Conservation (phyloP, 1,284 basidiomycete species). For the Irpex rosettiformis region DNA sequence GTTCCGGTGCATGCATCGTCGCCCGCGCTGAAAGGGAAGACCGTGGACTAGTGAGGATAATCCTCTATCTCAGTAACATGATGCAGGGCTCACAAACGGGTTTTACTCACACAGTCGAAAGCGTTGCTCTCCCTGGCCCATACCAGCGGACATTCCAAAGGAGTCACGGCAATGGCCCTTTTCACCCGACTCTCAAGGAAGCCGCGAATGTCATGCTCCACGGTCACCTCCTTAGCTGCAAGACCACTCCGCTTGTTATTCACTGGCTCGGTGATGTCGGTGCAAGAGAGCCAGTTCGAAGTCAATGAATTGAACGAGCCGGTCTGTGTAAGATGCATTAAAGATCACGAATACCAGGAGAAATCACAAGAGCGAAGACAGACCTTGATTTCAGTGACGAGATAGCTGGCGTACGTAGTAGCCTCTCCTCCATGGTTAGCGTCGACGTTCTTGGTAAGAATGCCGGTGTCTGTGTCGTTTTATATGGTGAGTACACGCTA, state of each 20-base stretch:
- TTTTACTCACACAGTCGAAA: conserved; percentile 50
- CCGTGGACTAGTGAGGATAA: conserved; percentile 46
- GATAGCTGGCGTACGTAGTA: conserved; percentile 39
- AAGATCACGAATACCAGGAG: not conserved
- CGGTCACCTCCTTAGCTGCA: conserved; percentile 19
- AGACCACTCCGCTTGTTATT: conserved; percentile 17
- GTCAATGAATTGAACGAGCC: conserved; percentile 37
- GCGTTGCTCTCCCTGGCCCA: conserved; percentile 52
- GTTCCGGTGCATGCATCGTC: conserved; percentile 46
- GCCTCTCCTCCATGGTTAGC: conserved; percentile 37
- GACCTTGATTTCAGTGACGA: conserved; percentile 42
- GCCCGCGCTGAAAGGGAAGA: conserved; percentile 42
- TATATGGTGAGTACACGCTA: not conserved
- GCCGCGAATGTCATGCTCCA: conserved; percentile 33
- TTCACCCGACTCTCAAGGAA: conserved; percentile 19
- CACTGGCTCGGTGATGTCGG: conserved; percentile 35
- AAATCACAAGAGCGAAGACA: not conserved
- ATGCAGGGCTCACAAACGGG: no score
- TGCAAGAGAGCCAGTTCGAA: conserved; percentile 44
- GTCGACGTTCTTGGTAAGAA: conserved; percentile 41
- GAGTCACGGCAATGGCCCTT: conserved; percentile 27
- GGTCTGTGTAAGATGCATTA: conserved; percentile 24
- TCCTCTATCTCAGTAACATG: no score
- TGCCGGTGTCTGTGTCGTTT: conserved; percentile 37
- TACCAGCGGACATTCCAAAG: conserved; percentile 44